Conservation (phyloP, 2,329 filamentous ascomycete species). For the Fusarium euwallaceae region DNA sequence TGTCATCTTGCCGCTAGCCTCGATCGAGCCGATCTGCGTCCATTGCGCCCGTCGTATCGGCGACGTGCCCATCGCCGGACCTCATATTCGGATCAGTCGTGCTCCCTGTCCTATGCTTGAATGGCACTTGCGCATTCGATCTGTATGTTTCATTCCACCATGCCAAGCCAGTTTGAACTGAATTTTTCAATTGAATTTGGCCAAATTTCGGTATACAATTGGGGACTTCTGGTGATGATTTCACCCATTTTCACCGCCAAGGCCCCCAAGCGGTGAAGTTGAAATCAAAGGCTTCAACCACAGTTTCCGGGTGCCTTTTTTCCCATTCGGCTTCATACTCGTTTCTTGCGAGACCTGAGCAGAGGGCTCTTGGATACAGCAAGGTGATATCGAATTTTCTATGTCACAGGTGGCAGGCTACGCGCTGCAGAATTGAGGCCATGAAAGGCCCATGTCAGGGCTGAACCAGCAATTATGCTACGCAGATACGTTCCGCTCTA, state of each 20-base stretch:
- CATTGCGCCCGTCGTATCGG: not conserved
- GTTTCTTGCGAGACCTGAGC: not conserved
- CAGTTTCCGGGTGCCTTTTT: not conserved
- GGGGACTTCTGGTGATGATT: not conserved
- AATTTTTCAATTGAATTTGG: conserved; percentile 7
- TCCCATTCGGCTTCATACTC: no score
- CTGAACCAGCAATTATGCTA: not conserved
- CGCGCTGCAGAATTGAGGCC: not conserved
- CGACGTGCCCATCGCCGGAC: not conserved
- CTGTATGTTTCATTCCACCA: not conserved
- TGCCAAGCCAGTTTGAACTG: not conserved
- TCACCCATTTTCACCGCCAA: not conserved
- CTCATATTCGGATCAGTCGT: not conserved
- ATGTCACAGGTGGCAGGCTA: not conserved
- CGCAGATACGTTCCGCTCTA: not conserved
- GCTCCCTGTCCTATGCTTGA: not conserved
- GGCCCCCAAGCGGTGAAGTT: not conserved
- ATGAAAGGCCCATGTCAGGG: not conserved
- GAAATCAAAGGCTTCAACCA: not conserved
- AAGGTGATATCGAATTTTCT: not conserved
- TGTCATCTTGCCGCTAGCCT: conserved; percentile 11
- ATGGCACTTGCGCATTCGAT: not conserved
- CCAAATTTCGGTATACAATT: not conserved
- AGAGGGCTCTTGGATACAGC: not conserved
- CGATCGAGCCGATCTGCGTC: conserved; percentile 4